Percentiles rank a stretch among this genome's conserved stretches.
phyloP scores from a whole-genome alignment of 148 eudicot genomes.

The Cornus kousa region DNA sequence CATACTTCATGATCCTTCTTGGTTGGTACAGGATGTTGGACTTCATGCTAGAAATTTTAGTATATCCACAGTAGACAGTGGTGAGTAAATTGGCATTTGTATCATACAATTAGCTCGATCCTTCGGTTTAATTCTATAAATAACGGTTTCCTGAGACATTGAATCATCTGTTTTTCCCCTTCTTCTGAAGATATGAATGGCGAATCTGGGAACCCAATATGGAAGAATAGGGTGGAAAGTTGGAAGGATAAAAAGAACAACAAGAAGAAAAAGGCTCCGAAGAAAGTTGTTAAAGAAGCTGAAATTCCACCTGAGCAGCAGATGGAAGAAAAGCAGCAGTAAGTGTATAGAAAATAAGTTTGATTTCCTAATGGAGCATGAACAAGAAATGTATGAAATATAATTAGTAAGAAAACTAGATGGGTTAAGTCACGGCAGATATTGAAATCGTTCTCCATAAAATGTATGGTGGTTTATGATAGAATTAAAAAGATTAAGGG shows the following conservation, averaged over 20 bases:
- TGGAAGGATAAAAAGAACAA: constrained; percentile 89
- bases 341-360: constrained; percentile 25
- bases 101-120: neutral
- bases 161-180: constrained; percentile 3
- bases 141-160: neutral
- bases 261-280: constrained; percentile 60
- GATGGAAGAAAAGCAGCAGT: constrained; percentile 69
- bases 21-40: constrained; percentile 51
- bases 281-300: constrained; percentile 50
- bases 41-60: constrained; percentile 76
- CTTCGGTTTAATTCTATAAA: neutral
- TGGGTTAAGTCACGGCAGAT: neutral
- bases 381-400: neutral
- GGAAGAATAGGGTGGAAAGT: constrained; percentile 94
- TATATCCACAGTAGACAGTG: constrained; percentile 84
- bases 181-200: constrained; percentile 49
- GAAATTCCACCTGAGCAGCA: constrained; percentile 67
- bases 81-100: constrained; percentile 40
- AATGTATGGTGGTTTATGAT: neutral
- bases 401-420: neutral
- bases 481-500: neutral
- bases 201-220: constrained; percentile 85
- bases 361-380: neutral
- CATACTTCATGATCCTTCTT: neutral
- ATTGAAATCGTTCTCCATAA: neutral